Evolutionary conservation across 1,284 basidiomycete genomes (phyloP).

Genomic region (Boletus nobilissimus): DNA sequence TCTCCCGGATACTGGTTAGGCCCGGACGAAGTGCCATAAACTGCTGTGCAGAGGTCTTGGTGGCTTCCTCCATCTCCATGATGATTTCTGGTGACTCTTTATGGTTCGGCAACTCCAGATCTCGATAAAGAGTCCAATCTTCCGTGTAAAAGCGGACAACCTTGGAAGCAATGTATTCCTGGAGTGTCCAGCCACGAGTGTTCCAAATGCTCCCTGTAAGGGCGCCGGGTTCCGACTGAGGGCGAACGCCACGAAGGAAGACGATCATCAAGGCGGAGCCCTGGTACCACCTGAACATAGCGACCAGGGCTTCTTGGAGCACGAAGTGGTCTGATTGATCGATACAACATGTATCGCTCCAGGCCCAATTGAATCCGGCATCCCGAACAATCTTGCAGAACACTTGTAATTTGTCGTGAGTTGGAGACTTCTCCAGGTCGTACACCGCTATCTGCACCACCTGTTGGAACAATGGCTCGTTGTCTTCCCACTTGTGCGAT

Average conservation of each 20-base stretch:
- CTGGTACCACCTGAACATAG: constrained; percentile 7
- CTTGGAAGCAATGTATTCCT: constrained; percentile 3
- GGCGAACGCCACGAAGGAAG: neutral
- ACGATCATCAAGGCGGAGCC: neutral
- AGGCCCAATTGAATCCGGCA: neutral
- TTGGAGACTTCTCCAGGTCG: neutral
- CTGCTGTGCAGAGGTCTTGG: neutral
- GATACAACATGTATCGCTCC: constrained; percentile 2
- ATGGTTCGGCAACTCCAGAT: neutral
- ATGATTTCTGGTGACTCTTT: neutral
- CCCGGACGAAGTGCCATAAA: constrained; percentile 3
- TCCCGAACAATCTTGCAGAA: constrained; percentile 6
- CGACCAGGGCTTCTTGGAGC: neutral
- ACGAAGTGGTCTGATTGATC: neutral
- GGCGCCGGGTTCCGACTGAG: neutral
- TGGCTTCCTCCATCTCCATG: constrained; percentile 1
- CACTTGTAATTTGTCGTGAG: constrained; percentile 2
- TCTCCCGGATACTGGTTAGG: neutral
- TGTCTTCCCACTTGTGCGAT: constrained; percentile 6
- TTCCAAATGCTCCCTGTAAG: neutral
- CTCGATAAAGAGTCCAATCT: neutral
- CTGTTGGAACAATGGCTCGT: constrained; percentile 5
- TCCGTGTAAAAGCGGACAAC: constrained; percentile 5
- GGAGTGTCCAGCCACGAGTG: constrained; percentile 1
- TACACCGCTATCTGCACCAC: neutral